These are phyloP conservation scores for Saitozyma sp. DNA, from an alignment of 768 basidiomycete species.

Conservation along the genomic window DNA sequence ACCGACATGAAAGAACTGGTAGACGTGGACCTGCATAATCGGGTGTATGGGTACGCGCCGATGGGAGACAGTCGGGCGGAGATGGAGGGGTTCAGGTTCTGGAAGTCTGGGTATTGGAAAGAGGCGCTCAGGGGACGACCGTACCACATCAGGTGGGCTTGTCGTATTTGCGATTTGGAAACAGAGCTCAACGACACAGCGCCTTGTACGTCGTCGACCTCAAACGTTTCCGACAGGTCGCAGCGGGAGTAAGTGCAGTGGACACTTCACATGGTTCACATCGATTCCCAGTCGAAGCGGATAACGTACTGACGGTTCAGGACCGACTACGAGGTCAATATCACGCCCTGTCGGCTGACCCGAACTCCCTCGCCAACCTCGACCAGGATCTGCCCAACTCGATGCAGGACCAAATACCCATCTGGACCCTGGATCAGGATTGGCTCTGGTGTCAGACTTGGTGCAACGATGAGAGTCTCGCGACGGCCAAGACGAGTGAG, in stretches of 20 bases:
- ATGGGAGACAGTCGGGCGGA: constrained; percentile 95
- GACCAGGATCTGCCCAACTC: constrained; percentile 99
- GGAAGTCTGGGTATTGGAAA: constrained; percentile 84
- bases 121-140: constrained; percentile 78
- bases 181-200: constrained; percentile 55
- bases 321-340: constrained; percentile 67
- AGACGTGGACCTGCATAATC: constrained; percentile 86
- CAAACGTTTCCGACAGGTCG: constrained; percentile 84
- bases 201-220: constrained; percentile 96
- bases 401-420: constrained; percentile 85
- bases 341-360: constrained; percentile 90
- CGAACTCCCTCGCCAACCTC: constrained; percentile 86
- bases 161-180: not conserved
- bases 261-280: too few relatives aligned
- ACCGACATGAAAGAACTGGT: constrained; percentile 93
- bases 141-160: constrained; percentile 86
- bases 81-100: constrained; percentile 98
- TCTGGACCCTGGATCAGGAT: constrained; percentile 83
- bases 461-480: constrained; percentile 64
- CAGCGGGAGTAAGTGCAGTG: constrained; percentile 58
- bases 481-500: constrained; percentile 54
- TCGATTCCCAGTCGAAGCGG: not conserved
- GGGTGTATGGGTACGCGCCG: constrained; percentile 92
- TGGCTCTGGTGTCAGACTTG: constrained; percentile 99
- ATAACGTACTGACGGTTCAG: constrained; percentile 22